These are phyloP conservation scores for Talaromyces sp. DNA, from an alignment of 2,329 filamentous ascomycete species.

Conservation along the genomic window DNA sequence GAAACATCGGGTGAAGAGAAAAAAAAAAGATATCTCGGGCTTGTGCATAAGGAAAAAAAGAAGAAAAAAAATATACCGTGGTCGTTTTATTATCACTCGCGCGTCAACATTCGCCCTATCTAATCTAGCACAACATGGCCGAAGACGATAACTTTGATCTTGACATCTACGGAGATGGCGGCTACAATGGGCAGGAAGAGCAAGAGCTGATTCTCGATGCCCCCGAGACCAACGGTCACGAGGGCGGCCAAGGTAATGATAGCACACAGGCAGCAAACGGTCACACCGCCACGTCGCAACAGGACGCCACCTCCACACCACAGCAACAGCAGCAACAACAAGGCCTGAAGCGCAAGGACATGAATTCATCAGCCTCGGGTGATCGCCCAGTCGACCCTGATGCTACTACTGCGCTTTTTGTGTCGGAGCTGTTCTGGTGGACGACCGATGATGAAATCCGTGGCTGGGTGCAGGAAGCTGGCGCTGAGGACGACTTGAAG, in stretches of 20 bases:
- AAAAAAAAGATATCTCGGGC: conserved; percentile 20
- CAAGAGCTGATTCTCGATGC: conserved; percentile 35
- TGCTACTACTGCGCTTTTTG: conserved; percentile 67
- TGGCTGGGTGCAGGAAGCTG: conserved; percentile 75
- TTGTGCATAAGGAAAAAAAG: conserved; percentile 33
- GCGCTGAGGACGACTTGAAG: conserved; percentile 76
- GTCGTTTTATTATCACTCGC: conserved; percentile 25
- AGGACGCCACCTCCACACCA: conserved; percentile 15
- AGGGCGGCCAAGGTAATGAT: conserved; percentile 20
- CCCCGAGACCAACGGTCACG: conserved; percentile 26
- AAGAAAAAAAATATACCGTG: conserved; percentile 22
- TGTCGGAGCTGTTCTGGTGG: conserved; percentile 95
- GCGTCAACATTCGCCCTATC: conserved; percentile 9
- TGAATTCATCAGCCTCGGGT: conserved; percentile 32
- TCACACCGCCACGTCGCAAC: conserved; percentile 11
- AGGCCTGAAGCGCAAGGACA: conserved; percentile 58
- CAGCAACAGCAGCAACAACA: conserved; percentile 51
- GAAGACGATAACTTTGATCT: conserved; percentile 66
- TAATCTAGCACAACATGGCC: conserved; percentile 36
- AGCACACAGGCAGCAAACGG: conserved; percentile 22
- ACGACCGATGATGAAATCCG: conserved; percentile 92
- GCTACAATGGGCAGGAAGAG: conserved; percentile 38
- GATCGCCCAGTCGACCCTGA: conserved; percentile 54
- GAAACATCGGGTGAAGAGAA: conserved; percentile 24
- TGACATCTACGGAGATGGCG: conserved; percentile 63